phyloP scores from a whole-genome alignment of 257 asterid species.

The Lycium ferocissimum region DNA sequence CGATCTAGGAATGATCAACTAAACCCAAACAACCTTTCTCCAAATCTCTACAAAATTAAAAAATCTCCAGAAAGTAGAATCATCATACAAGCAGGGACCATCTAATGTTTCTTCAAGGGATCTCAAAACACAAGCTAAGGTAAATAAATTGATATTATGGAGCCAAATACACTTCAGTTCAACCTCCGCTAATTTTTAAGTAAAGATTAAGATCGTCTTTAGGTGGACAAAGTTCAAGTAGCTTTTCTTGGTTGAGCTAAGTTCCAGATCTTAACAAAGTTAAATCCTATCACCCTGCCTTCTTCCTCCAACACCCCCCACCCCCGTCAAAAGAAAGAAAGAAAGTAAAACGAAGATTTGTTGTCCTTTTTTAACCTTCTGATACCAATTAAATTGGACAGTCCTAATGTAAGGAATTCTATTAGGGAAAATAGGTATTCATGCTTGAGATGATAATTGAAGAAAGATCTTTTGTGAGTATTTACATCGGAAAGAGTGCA shows the following conservation, averaged over 20 bases:
- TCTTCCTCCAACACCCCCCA: conserved; percentile 12
- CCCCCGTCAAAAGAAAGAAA: not conserved
- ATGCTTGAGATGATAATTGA: conserved; percentile 19
- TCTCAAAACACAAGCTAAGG: not conserved
- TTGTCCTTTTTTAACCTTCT: not conserved
- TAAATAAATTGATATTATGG: conserved; percentile 7
- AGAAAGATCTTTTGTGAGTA: conserved; percentile 26
- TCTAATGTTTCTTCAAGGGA: not conserved
- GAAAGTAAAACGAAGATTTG: not conserved
- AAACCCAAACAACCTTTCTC: not conserved
- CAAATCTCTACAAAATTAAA: not conserved
- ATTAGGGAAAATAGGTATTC: not conserved
- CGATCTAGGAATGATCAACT: conserved; percentile 2
- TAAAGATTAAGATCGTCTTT: too few relatives aligned
- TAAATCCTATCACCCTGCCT: not conserved
- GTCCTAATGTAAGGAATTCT: conserved; percentile 15
- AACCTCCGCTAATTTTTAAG: not conserved
- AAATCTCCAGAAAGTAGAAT: not conserved
- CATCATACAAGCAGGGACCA: not conserved
- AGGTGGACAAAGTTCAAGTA: too few relatives aligned
- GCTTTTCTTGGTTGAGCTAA: not conserved
- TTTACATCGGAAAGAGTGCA: conserved; percentile 79
- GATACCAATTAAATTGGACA: conserved; percentile 15
- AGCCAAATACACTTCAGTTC: conserved; percentile 19
- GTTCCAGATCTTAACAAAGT: not conserved